phyloP scores from a whole-genome alignment of 2,329 filamentous ascomycete species.

The Herpomyces periplanetae region DNA sequence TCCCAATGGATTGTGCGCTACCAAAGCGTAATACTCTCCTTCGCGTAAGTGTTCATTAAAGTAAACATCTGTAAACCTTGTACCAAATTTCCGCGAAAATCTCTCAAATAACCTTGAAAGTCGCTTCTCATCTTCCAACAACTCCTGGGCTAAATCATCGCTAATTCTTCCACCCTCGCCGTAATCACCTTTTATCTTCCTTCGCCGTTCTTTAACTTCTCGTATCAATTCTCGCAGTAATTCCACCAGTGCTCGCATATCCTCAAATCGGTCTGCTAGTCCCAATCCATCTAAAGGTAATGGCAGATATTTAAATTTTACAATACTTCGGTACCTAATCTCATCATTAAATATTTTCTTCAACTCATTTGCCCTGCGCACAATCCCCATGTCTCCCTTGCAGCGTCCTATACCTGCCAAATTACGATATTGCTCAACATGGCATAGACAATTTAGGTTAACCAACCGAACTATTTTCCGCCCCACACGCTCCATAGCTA shows the following conservation, averaged over 20 bases:
- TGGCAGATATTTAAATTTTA: no score
- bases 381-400: no score
- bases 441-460: constrained; percentile 15
- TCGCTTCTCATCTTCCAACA: constrained; percentile 6
- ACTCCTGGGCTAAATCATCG: constrained; percentile 3
- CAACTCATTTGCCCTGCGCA: no score
- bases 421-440: constrained; percentile 17
- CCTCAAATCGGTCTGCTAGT: constrained; percentile 19
- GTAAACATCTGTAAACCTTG: constrained; percentile 29
- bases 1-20: constrained; percentile 23
- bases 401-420: no score
- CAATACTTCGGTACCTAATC: no score
- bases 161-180: constrained; percentile 2
- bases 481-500: no score
- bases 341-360: no score
- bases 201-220: constrained; percentile 3
- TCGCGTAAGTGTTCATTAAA: constrained; percentile 24
- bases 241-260: constrained; percentile 20
- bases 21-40: constrained; percentile 24
- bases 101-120: constrained; percentile 8
- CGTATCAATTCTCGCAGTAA: constrained; percentile 8
- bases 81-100: constrained; percentile 22
- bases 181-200: constrained; percentile 3
- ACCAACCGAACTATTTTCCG: no score
- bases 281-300: constrained; percentile 17